Conservation (phyloP, 768 basidiomycete genomes). For the Russula virescens region DNA sequence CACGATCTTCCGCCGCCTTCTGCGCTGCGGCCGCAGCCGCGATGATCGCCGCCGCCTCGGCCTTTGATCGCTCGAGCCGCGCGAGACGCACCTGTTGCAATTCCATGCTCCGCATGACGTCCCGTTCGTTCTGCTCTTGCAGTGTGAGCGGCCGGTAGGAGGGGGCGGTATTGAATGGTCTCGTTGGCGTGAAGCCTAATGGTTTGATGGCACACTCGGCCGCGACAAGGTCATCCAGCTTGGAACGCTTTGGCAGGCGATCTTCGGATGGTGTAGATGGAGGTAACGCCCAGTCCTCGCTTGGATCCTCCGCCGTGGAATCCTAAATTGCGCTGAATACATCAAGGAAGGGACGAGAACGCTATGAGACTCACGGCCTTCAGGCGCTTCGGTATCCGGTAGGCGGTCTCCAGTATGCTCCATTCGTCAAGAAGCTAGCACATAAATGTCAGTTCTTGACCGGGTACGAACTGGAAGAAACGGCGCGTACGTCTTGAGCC, state of each 20-base stretch:
- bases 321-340: conserved; percentile 22
- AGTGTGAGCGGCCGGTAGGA: neutral
- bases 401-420: conserved; percentile 69
- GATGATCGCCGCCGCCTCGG: conserved; percentile 37
- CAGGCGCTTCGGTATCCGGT: conserved; percentile 78
- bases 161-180: neutral
- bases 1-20: conserved; percentile 24
- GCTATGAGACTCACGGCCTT: conserved; percentile 34
- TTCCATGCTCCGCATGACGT: neutral
- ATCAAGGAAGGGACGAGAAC: neutral
- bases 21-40: conserved; percentile 36
- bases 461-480: neutral
- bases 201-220: conserved; percentile 27
- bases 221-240: conserved; percentile 20
- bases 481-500: conserved; percentile 52
- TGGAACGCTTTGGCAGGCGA: conserved; percentile 26
- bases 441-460: neutral
- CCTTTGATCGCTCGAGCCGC: conserved; percentile 22
- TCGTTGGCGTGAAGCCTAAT: conserved; percentile 21
- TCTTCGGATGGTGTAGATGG: conserved; percentile 17
- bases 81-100: conserved; percentile 13
- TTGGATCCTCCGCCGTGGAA: conserved; percentile 26
- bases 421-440: conserved; percentile 72
- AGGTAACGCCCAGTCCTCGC: neutral
- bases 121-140: neutral